A percentile compares a stretch with the other conserved stretches of the same genome.
These are phyloP conservation scores for Phytopythium cucurbitacearum DNA, from an alignment of 352 stramenopile genomes.

Conservation along the genomic window DNA sequence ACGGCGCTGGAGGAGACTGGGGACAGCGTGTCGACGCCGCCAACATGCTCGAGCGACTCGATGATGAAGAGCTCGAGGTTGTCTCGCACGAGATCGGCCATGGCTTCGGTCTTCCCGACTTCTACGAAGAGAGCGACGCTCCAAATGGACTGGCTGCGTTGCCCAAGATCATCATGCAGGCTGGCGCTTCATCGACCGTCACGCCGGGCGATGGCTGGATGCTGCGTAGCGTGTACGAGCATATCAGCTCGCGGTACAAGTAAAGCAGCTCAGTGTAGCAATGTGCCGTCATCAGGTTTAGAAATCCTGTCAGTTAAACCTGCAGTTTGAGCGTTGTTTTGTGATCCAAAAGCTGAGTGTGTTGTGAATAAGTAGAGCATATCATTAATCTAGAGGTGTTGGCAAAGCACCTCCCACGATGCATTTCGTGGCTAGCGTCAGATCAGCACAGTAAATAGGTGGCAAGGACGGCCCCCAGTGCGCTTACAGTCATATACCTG, in stretches of 20 bases:
- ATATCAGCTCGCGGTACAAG: conserved; percentile 20
- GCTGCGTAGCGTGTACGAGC: conserved; percentile 24
- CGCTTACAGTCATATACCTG: too few species aligned
- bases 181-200: conserved; percentile 19
- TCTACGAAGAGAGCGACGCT: conserved; percentile 9
- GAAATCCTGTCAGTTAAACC: too few species aligned
- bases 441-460: too few species aligned
- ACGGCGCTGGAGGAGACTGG: conserved; percentile 22
- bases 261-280: conserved; percentile 1
- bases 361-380: background rate
- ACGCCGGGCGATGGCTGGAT: conserved; percentile 27
- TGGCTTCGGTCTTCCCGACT: conserved; percentile 24
- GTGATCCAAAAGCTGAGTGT: too few species aligned
- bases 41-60: conserved; percentile 23
- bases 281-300: too few species aligned
- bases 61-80: conserved; percentile 23
- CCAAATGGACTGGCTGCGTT: conserved; percentile 10
- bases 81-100: conserved; percentile 44
- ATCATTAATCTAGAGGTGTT: too few species aligned
- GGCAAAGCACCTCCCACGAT: too few species aligned
- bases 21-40: conserved; percentile 31
- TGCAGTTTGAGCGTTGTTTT: too few species aligned
- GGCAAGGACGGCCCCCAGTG: too few species aligned
- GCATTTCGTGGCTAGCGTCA: too few species aligned
- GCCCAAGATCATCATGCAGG: conserved; percentile 18